phyloP scores from a whole-genome alignment of 2,329 filamentous ascomycete species.

The Coniosporium uncinatum region DNA sequence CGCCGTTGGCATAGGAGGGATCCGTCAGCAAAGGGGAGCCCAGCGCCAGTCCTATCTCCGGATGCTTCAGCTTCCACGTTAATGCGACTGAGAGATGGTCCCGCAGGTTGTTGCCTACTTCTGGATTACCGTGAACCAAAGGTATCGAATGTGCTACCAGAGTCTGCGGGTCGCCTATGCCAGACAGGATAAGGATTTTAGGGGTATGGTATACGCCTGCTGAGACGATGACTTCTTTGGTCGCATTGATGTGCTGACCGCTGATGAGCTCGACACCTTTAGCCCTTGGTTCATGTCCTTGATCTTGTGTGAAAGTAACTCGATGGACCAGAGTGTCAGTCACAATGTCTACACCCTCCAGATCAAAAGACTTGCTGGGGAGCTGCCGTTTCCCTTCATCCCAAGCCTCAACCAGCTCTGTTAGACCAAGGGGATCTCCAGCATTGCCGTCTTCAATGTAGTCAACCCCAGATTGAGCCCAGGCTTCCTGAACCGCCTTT shows the following conservation, averaged over 20 bases:
- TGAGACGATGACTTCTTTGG: slow-evolving; percentile 25
- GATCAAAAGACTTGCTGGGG: slow-evolving; percentile 46
- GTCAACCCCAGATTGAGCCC: no score
- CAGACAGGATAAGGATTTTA: slow-evolving; percentile 38
- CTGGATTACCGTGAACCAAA: slow-evolving; percentile 29
- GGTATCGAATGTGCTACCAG: slow-evolving; percentile 34
- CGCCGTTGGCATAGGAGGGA: background rate
- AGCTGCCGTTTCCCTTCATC: slow-evolving; percentile 39
- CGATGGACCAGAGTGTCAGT: background rate
- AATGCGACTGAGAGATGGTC: slow-evolving; percentile 27
- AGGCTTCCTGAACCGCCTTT: no score
- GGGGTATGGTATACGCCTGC: slow-evolving; percentile 25
- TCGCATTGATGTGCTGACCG: background rate
- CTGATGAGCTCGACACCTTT: background rate
- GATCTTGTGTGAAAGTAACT: slow-evolving; percentile 1
- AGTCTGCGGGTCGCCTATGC: slow-evolving; percentile 37
- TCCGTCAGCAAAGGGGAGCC: background rate
- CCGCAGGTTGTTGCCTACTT: slow-evolving; percentile 37
- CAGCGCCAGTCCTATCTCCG: slow-evolving; percentile 2
- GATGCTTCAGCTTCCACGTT: slow-evolving; percentile 1
- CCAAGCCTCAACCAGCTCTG: slow-evolving; percentile 34
- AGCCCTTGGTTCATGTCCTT: no score
- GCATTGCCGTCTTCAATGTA: background rate
- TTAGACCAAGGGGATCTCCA: no score
- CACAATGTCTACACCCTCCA: slow-evolving; percentile 42